Percentiles rank a stretch among this genome's conserved stretches.
Conservation (phyloP, 2,329 filamentous ascomycete species). For the Cordyceps militaris region DNA sequence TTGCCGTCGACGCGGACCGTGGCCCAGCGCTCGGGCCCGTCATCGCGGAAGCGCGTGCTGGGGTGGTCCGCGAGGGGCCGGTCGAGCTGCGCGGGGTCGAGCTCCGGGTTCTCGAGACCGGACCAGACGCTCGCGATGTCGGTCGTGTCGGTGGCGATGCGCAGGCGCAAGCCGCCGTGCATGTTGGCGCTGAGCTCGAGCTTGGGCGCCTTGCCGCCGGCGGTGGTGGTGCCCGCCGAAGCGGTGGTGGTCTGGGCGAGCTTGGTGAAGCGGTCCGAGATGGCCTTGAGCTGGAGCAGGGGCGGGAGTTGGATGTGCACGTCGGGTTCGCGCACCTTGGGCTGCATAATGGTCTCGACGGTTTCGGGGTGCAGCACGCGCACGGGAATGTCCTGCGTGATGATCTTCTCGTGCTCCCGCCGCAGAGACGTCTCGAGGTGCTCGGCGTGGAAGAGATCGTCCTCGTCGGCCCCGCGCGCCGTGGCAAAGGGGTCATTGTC, state of each 20-base stretch:
- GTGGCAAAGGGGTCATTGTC: conserved; percentile 34
- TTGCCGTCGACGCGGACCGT: conserved; percentile 85
- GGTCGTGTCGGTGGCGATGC: conserved; percentile 75
- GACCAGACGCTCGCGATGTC: conserved; percentile 82
- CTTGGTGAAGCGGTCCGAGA: conserved; percentile 92
- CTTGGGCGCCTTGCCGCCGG: conserved; percentile 45
- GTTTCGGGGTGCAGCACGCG: conserved; percentile 75
- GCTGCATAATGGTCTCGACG: conserved; percentile 92
- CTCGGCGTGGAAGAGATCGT: conserved; percentile 41
- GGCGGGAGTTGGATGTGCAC: conserved; percentile 89
- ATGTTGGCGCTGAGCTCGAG: conserved; percentile 89
- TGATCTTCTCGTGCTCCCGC: conserved; percentile 77
- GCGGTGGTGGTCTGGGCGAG: conserved; percentile 49
- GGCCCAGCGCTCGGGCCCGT: conserved; percentile 77
- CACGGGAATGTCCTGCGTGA: conserved; percentile 95
- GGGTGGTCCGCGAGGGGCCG: conserved; percentile 72
- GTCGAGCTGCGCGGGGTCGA: conserved; percentile 70
- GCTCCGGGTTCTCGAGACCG: conserved; percentile 75
- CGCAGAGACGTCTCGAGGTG: conserved; percentile 50
- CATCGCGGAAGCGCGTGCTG: conserved; percentile 68
- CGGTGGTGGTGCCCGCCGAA: background rate
- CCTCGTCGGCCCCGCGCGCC: conserved; percentile 35
- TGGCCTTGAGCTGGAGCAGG: conserved; percentile 80
- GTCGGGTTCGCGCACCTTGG: conserved; percentile 81
- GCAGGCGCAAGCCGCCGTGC: conserved; percentile 77